Conservation (phyloP, 305 asterid species). For the Coffea humblotiana region DNA sequence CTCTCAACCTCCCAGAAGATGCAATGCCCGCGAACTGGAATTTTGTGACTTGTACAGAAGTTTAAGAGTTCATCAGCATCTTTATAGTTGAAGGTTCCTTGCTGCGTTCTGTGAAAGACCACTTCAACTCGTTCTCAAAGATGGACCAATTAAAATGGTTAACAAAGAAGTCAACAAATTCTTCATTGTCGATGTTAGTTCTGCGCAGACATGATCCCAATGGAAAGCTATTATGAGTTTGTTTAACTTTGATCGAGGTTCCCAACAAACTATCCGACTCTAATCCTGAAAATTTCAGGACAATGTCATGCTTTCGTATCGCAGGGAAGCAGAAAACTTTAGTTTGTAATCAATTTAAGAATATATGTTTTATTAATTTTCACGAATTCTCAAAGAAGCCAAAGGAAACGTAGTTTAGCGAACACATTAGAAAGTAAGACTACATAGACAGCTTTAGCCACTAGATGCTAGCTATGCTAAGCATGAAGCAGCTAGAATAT, state of each 20-base stretch:
- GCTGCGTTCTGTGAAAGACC: slow-evolving; percentile 91
- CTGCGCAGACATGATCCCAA: slow-evolving; percentile 72
- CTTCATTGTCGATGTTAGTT: slow-evolving; percentile 76
- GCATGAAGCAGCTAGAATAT: too few relatives aligned
- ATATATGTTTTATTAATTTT: too few relatives aligned
- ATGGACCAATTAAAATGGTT: slow-evolving; percentile 89
- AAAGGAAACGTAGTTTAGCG: too few relatives aligned
- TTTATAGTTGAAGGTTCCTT: slow-evolving; percentile 68
- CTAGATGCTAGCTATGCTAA: too few relatives aligned
- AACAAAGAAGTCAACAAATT: slow-evolving; percentile 64
- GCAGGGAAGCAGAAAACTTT: slow-evolving; percentile 21
- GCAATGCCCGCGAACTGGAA: slow-evolving; percentile 78
- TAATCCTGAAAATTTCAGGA: slow-evolving; percentile 52
- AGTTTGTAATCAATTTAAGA: neutral
- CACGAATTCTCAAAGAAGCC: too few relatives aligned
- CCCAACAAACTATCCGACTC: slow-evolving; percentile 39
- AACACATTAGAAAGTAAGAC: too few relatives aligned
- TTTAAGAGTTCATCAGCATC: slow-evolving; percentile 71
- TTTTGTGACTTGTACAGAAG: slow-evolving; percentile 46
- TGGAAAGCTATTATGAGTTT: slow-evolving; percentile 75
- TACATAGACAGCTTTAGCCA: too few relatives aligned
- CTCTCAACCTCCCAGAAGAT: slow-evolving; percentile 88
- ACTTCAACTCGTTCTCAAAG: slow-evolving; percentile 80
- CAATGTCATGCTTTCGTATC: slow-evolving; percentile 83
- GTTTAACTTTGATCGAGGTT: slow-evolving; percentile 49